Evolutionary conservation across 2,329 filamentous ascomycete genomes (phyloP), one percentile per base, ranked within the genome.

Genomic region (Pseudocercospora musae): DNA sequence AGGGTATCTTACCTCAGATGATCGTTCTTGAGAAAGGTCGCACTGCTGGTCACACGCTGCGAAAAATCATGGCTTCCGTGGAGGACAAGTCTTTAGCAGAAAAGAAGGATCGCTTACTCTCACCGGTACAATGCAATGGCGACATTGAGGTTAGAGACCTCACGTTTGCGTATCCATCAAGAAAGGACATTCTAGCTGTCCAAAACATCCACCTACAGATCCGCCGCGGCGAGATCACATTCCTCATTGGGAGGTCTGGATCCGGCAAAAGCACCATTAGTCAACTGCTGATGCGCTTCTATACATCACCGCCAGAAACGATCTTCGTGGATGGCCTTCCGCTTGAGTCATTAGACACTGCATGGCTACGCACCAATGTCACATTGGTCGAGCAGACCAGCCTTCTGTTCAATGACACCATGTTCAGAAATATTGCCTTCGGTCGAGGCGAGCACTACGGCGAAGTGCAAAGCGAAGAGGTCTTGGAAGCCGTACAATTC

Each of bases 241-340:
- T 95, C 71, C 81, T 98, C 1, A 85, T 97, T 55, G 95, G 94
- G 0, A 85, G 84, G 70, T 96, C 92, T 71, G 95, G 95, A 0
- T 96, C 91, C 1, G 94, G 94, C 0, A 98, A 98, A 75, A 96
- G 92, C 69, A 98, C 94, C 0, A 72, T 98, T 1, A 88, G 89
- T 0, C 92, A 91, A 71, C 81, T 98, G 0, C 81, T 98, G 0
- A 81, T 92, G 56, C 85, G 88, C 11, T 90, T 96, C 69, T 96
- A 97, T 71, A 79, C 85, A 6, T 85, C 90, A 0, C 75, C 78
- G 0, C 78, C 78, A 0, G 94, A 93, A 0, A 75, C 84, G 0
- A 87, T 97, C 15, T 73, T 82, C 0, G 78, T 98, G 9, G 92
- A 96, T 70, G 87, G 84, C 0, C 73, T 82, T 1, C 78, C 85